Percentiles rank a stretch among this genome's conserved stretches.
Evolutionary conservation across 2,329 filamentous ascomycete genomes (phyloP).

Genomic region (Didymosphaeria variabile): DNA sequence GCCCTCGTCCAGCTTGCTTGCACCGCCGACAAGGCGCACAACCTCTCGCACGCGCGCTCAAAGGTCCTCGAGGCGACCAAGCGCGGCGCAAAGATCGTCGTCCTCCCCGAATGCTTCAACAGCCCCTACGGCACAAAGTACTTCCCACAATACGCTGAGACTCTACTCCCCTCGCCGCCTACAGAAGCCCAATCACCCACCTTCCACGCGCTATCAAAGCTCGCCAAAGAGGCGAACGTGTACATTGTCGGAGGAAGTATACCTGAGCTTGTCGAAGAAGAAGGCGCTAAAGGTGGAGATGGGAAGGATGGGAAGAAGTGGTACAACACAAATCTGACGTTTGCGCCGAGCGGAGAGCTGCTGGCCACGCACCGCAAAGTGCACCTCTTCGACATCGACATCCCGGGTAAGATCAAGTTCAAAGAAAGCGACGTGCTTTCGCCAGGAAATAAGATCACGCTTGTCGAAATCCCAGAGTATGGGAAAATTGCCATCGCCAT

Average conservation of each 20-base stretch:
- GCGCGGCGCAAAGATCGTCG: slow-evolving; percentile 81
- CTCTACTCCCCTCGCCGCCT: slow-evolving; percentile 80
- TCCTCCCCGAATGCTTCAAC: slow-evolving; percentile 99
- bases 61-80: slow-evolving; percentile 84
- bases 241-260: slow-evolving; percentile 94
- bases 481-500: slow-evolving; percentile 89
- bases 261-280: slow-evolving; percentile 74
- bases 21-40: slow-evolving; percentile 78
- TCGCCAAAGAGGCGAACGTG: slow-evolving; percentile 79
- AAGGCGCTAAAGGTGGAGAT: slow-evolving; percentile 11
- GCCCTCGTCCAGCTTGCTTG: slow-evolving; percentile 60
- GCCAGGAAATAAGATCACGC: slow-evolving; percentile 83
- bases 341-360: slow-evolving; percentile 78
- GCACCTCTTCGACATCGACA: slow-evolving; percentile 97
- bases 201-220: slow-evolving; percentile 81
- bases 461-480: slow-evolving; percentile 88
- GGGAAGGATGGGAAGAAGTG: slow-evolving; percentile 64
- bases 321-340: slow-evolving; percentile 91
- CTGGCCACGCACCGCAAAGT: slow-evolving; percentile 92
- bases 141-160: slow-evolving; percentile 93
- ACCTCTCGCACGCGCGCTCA: slow-evolving; percentile 80
- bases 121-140: slow-evolving; percentile 91
- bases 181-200: slow-evolving; percentile 76
- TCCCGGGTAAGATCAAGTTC: slow-evolving; percentile 93
- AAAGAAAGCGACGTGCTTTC: slow-evolving; percentile 88